Evolutionary conservation across 371 early-diverging fungal species (phyloP).

Genomic region (Mortierella sp.): DNA sequence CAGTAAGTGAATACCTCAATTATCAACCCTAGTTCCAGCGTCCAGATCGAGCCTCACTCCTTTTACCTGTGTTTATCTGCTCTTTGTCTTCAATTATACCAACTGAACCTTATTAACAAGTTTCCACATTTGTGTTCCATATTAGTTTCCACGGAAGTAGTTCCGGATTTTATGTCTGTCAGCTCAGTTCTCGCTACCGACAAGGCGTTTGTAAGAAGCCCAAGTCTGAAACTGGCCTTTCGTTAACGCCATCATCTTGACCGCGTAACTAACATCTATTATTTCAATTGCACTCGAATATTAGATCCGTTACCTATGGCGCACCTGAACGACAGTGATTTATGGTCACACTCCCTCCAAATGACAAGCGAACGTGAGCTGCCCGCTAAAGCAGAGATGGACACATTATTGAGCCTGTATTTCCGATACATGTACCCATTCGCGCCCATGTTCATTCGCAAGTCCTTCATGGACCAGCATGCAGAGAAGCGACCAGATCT

Average conservation of each 20-base stretch:
- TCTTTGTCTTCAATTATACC: not conserved
- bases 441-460: conserved; percentile 57
- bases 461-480: conserved; percentile 38
- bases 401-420: conserved; percentile 42
- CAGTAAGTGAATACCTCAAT: conserved; percentile 33
- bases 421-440: conserved; percentile 58
- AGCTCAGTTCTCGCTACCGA: conserved; percentile 56
- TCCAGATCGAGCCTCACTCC: not conserved
- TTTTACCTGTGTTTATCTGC: not conserved
- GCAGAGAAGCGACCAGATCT: conserved; percentile 45
- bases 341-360: conserved; percentile 56
- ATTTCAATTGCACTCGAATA: no score
- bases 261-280: not conserved
- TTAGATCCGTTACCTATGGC: conserved; percentile 57
- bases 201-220: conserved; percentile 53
- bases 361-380: conserved; percentile 57
- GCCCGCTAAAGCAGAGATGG: conserved; percentile 49
- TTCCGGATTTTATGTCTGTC: conserved; percentile 57
- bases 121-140: not conserved
- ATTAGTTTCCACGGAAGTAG: conserved; percentile 56
- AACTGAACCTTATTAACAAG: not conserved
- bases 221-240: not conserved
- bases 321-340: conserved; percentile 54
- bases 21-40: conserved; percentile 7
- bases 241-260: not conserved